phyloP scores from a whole-genome alignment of 1,139 yeast genomes.

The Nakaseomyces glabratus region DNA sequence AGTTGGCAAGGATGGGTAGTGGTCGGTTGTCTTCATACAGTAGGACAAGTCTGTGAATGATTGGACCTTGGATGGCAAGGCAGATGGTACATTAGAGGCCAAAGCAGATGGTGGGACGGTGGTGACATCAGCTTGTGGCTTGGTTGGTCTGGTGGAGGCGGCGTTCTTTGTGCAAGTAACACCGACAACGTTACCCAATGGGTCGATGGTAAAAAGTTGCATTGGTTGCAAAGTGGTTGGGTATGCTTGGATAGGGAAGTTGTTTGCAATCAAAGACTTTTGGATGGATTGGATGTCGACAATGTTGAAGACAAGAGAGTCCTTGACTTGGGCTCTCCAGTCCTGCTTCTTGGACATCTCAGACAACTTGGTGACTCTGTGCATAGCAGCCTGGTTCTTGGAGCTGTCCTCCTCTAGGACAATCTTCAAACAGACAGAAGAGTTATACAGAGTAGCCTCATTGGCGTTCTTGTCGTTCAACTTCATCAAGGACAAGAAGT shows the following conservation, averaged over 20 bases:
- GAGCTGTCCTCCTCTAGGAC: constrained; percentile 17
- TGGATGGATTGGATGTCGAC: constrained; percentile 26
- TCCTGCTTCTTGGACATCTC: constrained; percentile 19
- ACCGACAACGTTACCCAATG: constrained; percentile 51
- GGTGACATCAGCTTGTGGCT: constrained; percentile 12
- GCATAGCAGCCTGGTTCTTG: constrained; percentile 14
- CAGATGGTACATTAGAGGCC: constrained; percentile 12
- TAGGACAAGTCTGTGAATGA: constrained; percentile 25
- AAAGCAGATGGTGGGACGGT: constrained; percentile 7
- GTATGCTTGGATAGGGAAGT: constrained; percentile 30
- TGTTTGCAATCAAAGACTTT: constrained; percentile 22
- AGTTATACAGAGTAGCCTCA: constrained; percentile 14
- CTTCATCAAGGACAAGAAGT: constrained; percentile 11
- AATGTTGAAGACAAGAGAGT: constrained; percentile 31
- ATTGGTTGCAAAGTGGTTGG: constrained; percentile 60
- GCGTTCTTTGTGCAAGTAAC: constrained; percentile 55
- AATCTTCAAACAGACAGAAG: constrained; percentile 18
- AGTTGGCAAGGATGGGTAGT: constrained; percentile 21
- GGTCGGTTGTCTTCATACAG: constrained; percentile 15
- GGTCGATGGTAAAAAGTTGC: constrained; percentile 56
- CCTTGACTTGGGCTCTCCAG: constrained; percentile 33
- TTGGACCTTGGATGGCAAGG: constrained; percentile 21
- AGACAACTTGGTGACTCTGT: constrained; percentile 14
- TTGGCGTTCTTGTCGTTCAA: constrained; percentile 7
- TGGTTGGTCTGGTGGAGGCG: constrained; percentile 43